phyloP scores from a whole-genome alignment of 2,329 filamentous ascomycete genomes.

The Penicillium sp. region DNA sequence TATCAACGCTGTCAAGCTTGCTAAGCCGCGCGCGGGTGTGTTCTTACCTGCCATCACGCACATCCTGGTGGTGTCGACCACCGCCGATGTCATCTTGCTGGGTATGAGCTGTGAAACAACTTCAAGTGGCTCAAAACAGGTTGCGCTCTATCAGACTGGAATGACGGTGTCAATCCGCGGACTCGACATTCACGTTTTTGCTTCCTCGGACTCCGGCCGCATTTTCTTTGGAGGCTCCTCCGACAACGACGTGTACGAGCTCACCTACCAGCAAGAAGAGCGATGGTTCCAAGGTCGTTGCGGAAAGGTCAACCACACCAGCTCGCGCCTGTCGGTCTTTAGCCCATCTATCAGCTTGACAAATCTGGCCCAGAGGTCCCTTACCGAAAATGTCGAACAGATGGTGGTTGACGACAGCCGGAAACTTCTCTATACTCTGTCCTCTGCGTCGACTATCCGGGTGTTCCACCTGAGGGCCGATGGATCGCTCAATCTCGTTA shows the following conservation, averaged over 20 bases:
- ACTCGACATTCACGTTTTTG: constrained; percentile 70
- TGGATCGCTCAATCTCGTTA: constrained; percentile 49
- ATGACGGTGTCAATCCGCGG: constrained; percentile 76
- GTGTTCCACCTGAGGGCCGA: constrained; percentile 77
- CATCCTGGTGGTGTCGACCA: constrained; percentile 82
- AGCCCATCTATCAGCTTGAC: constrained; percentile 41
- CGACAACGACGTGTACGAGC: constrained; percentile 85
- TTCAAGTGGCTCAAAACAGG: constrained; percentile 61
- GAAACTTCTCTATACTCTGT: constrained; percentile 85
- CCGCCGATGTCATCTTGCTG: constrained; percentile 77
- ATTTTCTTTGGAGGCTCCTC: constrained; percentile 84
- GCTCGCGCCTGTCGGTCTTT: constrained; percentile 62
- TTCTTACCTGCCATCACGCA: constrained; percentile 83
- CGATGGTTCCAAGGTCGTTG: constrained; percentile 90
- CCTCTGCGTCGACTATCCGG: constrained; percentile 78
- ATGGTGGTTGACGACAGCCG: constrained; percentile 86
- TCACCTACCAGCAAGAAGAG: constrained; percentile 95
- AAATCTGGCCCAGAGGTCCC: constrained; percentile 33
- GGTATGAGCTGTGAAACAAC: constrained; percentile 67
- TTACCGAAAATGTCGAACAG: constrained; percentile 62
- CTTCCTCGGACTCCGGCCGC: constrained; percentile 71
- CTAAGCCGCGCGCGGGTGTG: constrained; percentile 77
- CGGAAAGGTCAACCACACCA: constrained; percentile 82
- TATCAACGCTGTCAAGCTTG: constrained; percentile 85
- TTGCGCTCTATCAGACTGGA: constrained; percentile 80